Evolutionary conservation across 495 filamentous ascomycete species (phyloP).

Genomic region (Penicillium samsonianum): DNA sequence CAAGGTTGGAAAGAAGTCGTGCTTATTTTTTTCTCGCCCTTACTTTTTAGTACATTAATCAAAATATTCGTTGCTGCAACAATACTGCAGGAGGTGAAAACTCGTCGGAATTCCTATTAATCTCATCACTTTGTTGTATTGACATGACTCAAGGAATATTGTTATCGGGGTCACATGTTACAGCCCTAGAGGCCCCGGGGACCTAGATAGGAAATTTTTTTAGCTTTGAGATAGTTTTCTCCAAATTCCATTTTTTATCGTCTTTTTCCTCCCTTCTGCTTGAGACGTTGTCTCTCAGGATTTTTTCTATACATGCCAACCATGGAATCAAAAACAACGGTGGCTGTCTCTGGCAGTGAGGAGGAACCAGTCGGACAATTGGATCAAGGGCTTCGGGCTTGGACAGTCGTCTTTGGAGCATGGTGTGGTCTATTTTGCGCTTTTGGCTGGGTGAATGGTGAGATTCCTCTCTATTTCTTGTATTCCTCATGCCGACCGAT

Average conservation of each 20-base stretch:
- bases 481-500: conserved; percentile 1
- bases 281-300: too few species aligned
- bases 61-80: too few species aligned
- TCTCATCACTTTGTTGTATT: not conserved
- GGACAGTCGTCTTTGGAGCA: conserved; percentile 16
- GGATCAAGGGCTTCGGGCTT: conserved; percentile 13
- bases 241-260: not conserved
- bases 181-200: too few species aligned
- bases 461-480: not conserved
- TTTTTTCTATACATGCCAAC: not conserved
- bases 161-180: not conserved
- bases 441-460: conserved; percentile 38
- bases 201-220: not conserved
- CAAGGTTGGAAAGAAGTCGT: too few species aligned
- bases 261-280: not conserved
- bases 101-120: not conserved
- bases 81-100: too few species aligned
- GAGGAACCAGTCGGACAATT: not conserved
- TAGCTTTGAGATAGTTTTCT: not conserved
- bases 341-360: not conserved
- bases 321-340: conserved; percentile 1
- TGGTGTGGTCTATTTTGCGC: conserved; percentile 25
- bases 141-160: too few species aligned
- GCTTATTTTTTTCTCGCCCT: too few species aligned
- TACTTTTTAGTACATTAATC: too few species aligned